phyloP scores from a whole-genome alignment of 768 basidiomycete species.

The Termitomyces sp. region DNA sequence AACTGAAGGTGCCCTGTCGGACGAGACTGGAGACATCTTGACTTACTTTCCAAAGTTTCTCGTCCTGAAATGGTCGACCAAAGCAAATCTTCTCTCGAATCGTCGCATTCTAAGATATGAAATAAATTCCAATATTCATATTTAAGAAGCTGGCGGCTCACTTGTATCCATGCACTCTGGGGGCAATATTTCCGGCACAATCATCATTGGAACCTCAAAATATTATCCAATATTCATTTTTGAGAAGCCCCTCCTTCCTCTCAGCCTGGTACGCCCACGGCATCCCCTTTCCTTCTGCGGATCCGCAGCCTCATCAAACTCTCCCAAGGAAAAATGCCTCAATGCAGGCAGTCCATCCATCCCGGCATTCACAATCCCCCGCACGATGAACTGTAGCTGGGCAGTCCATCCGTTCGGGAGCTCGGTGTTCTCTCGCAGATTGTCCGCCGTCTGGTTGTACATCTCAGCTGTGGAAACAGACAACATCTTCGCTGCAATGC shows the following conservation, averaged over 20 bases:
- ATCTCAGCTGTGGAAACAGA: background rate
- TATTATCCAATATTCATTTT: too few species aligned
- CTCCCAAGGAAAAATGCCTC: constrained; percentile 17
- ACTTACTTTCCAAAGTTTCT: constrained; percentile 81
- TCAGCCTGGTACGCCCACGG: constrained; percentile 12
- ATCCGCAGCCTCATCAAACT: constrained; percentile 10
- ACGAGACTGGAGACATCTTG: constrained; percentile 71
- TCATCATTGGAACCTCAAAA: too few species aligned
- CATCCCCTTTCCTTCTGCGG: background rate
- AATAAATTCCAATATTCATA: constrained; percentile 4
- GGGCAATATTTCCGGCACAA: too few species aligned
- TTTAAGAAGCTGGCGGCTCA: constrained; percentile 15
- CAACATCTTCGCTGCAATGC: background rate
- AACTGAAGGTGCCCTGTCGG: too few species aligned
- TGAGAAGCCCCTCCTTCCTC: too few species aligned
- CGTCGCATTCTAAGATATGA: constrained; percentile 61
- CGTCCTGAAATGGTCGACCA: constrained; percentile 77
- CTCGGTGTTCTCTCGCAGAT: background rate
- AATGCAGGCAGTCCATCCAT: constrained; percentile 14
- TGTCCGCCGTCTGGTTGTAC: background rate
- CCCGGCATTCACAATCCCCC: constrained; percentile 16
- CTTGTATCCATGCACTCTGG: constrained; percentile 91
- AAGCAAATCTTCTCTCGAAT: constrained; percentile 90
- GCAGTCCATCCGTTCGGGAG: constrained; percentile 10
- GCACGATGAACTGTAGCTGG: constrained; percentile 12